These are phyloP conservation scores for Phytophthora brassicae DNA, from an alignment of 352 stramenopile genomes.

Conservation along the genomic window DNA sequence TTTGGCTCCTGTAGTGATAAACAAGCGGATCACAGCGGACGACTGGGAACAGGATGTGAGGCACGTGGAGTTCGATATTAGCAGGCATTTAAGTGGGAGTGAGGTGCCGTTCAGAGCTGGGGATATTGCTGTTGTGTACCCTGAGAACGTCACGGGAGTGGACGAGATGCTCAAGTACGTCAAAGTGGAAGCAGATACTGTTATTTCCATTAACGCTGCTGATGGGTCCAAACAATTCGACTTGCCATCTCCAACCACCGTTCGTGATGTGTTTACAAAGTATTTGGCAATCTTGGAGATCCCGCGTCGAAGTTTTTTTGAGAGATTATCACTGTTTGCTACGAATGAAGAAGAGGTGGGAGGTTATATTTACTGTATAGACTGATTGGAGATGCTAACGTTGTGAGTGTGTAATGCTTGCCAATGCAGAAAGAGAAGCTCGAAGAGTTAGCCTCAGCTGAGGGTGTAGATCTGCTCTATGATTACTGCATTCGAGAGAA, in stretches of 20 bases:
- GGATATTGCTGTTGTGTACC: conserved; percentile 78
- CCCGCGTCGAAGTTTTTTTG: conserved; percentile 88
- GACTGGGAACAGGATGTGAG: conserved; percentile 85
- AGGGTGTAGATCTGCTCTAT: conserved; percentile 91
- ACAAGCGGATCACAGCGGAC: conserved; percentile 60
- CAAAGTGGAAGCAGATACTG: conserved; percentile 31
- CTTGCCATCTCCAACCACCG: conserved; percentile 51
- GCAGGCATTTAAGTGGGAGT: neutral
- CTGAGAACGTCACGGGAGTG: conserved; percentile 73
- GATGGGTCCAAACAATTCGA: conserved; percentile 51
- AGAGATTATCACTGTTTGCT: conserved; percentile 82
- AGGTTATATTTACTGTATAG: neutral
- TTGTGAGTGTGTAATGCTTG: conserved; percentile 2
- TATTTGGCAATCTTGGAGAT: conserved; percentile 89
- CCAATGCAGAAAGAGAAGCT: conserved; percentile 86
- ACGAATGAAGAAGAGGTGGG: conserved; percentile 76
- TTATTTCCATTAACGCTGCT: conserved; percentile 52
- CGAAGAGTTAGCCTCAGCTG: conserved; percentile 83
- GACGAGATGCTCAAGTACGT: conserved; percentile 69
- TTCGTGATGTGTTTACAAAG: conserved; percentile 75
- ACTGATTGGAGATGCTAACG: neutral
- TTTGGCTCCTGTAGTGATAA: conserved; percentile 56
- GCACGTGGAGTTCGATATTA: conserved; percentile 73
- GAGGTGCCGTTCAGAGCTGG: conserved; percentile 50
- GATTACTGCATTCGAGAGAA: conserved; percentile 93